Evolutionary conservation across 75 land plant genomes (phyloP), one percentile per base, ranked within the genome.

Genomic region (Adiantum capillusveneris): DNA sequence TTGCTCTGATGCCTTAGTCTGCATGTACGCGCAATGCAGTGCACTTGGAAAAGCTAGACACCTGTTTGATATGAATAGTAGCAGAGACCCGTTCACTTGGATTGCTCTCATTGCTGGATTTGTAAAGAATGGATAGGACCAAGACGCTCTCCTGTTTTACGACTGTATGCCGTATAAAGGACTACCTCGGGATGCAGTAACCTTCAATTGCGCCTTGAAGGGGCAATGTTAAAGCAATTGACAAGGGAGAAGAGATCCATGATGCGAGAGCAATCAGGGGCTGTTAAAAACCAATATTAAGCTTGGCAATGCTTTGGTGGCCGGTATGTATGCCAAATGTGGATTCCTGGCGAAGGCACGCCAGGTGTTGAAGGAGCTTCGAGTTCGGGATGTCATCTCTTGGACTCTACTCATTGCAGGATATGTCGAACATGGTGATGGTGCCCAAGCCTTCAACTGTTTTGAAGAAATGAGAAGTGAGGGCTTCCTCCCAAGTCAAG

Each of bases 61-160:
- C 48, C n/a, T 81, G 13, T 84, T 84, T 56, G 27, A 39, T 27
- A 34, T 27, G 14, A 74, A 83, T 69, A 71, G 64, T 45, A 55
- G 61, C 24, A 68, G 69, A 11, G 79, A 83, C 49, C 78, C 65
- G 49, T 74, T 82, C 64, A 62, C 93, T 52, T 79, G 82, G 82
- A 70, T 64, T 64, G 77, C 78, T 12, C 57, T 76, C 2, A 80
- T 80, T 62, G 48, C 65, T 1, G 75, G 56, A 19, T 80, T 62
- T 72, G 72, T 63, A 22, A 54, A 68, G 12, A 18, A 53, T 41
- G 83, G 69, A 11, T 54, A 31, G 34, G 42, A 44, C 2, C 52
- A 62, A 7, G 62, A 70, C 37, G 56, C 76, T 0, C 46, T 80
- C 43, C 62, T 76, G 13, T 41, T 72, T 7, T 80, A 76, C 57